Evolutionary conservation across 163 green algal genomes (phyloP), one percentile per base, ranked within the genome.

Genomic region (Chlamydomonas reinhardtii): DNA sequence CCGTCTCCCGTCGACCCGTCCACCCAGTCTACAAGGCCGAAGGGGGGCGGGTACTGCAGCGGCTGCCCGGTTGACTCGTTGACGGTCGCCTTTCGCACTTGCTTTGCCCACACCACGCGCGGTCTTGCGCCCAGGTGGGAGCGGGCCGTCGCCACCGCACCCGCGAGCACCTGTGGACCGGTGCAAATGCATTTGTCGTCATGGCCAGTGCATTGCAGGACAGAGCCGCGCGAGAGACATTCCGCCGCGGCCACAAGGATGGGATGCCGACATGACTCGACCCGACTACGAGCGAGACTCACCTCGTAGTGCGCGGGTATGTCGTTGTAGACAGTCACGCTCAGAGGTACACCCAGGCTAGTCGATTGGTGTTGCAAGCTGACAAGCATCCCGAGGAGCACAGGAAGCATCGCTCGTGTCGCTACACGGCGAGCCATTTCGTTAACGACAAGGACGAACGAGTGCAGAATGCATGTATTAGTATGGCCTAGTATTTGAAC

Each of bases 251-350:
- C n/a, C n/a, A n/a, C n/a, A n/a, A 31, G 59, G 11, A 31, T 31
- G 25, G 59, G 39, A 14, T 48, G n/a, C 6, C 59, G 59, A n/a
- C 25, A 66, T 29, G 24, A 66, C 59, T 11, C 2, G 25, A 0
- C 8, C 4, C 31, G 20, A 66, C 59, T 66, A 0, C 19, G 24
- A 4, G 19, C 59, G 59, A 66, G 6, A 22, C 29, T 24, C 17
- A 76, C 65, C 77, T 76, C 66, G n/a, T 70, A 84, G 31, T 84
- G 77, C 6, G 77, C 77, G 0, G 77, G 77, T 4, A 84, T 39
- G 43, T 84, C 77, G 27, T 84, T 84, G 32, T 70, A 69, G 32
- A 84, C 39, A 2, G 77, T 84, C 1, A 84, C 65, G 24, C 37
- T 35, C 15, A 64, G 59, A 4, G 76, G 43, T 22, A 29, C 2